Conservation (phyloP, 176 grass and related monocot species). For the Oryza australiensis region DNA sequence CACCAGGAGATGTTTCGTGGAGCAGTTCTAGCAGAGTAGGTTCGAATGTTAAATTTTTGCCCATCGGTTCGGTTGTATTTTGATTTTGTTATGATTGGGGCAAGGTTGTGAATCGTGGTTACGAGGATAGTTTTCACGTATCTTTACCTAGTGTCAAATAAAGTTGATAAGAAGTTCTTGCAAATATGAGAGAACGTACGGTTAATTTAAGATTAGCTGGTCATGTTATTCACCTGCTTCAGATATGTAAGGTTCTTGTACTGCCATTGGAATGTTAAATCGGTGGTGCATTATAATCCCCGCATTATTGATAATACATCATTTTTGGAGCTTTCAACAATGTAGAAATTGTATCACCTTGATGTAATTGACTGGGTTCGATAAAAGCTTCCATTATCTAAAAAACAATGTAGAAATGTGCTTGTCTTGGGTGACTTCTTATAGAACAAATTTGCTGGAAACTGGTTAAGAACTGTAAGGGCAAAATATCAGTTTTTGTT, state of each 20-base stretch:
- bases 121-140: not conserved
- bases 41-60: not conserved
- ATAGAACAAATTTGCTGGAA: not conserved
- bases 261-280: not conserved
- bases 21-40: not conserved
- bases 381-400: no score
- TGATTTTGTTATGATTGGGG: not conserved
- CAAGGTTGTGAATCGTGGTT: slow-evolving; percentile 7
- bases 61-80: not conserved
- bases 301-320: not conserved
- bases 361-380: no score
- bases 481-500: not conserved
- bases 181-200: not conserved
- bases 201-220: slow-evolving; percentile 1
- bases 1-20: not conserved
- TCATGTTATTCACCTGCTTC: not conserved
- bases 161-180: not conserved
- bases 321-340: not conserved
- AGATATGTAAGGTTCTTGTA: not conserved
- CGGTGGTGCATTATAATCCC: not conserved
- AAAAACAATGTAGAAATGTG: not conserved
- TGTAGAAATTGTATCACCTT: no score
- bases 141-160: not conserved
- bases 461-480: not conserved
- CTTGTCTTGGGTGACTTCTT: not conserved